A percentile compares a stretch with the other conserved stretches of the same genome.
These are phyloP conservation scores for Anthracocystis panici-leucophaei DNA, from an alignment of 1,284 basidiomycete species.

Conservation along the genomic window DNA sequence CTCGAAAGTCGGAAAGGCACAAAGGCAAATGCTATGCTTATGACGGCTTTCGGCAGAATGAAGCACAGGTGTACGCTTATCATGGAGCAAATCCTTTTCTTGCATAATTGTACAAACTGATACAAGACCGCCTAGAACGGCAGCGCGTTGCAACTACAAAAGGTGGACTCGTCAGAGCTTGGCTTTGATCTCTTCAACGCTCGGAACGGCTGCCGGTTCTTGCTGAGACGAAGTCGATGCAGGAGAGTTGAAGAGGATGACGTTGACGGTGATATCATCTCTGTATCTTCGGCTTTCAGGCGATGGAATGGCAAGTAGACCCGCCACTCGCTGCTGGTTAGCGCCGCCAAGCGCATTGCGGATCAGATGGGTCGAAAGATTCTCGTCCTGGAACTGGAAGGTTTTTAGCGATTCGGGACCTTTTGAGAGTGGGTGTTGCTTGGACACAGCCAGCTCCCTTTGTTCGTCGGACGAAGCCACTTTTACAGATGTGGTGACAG, in stretches of 20 bases:
- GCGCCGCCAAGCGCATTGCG: constrained; percentile 93
- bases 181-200: constrained; percentile 23
- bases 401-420: constrained; percentile 50
- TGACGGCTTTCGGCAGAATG: no score
- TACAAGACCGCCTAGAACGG: background rate
- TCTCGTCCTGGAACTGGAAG: constrained; percentile 76
- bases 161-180: constrained; percentile 18
- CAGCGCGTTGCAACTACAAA: background rate
- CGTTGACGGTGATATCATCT: constrained; percentile 63
- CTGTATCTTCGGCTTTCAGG: constrained; percentile 75
- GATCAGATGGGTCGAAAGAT: constrained; percentile 89
- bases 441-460: constrained; percentile 41
- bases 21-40: no score
- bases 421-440: constrained; percentile 64
- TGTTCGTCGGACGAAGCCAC: constrained; percentile 40
- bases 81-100: background rate
- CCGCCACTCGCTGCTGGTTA: constrained; percentile 77
- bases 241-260: constrained; percentile 59
- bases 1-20: no score
- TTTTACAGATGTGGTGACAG: constrained; percentile 8
- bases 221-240: constrained; percentile 17
- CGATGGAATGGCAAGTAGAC: constrained; percentile 85
- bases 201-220: constrained; percentile 1
- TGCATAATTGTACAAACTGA: background rate
- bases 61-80: no score